These are phyloP conservation scores for Aureobasidium musti DNA, from an alignment of 2,329 filamentous ascomycete species.

Conservation along the genomic window DNA sequence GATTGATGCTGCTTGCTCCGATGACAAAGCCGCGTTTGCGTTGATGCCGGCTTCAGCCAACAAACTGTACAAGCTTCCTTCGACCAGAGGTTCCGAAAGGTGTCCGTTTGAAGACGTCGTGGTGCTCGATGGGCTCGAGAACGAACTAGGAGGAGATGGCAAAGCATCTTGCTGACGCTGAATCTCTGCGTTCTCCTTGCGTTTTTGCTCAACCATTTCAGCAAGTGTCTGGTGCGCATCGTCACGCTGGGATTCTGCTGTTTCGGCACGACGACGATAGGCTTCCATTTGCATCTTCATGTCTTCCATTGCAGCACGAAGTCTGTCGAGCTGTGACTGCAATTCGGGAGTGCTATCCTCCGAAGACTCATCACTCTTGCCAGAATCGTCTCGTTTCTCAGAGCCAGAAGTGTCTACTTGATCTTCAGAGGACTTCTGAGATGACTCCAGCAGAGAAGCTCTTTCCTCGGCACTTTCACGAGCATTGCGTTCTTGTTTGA, in stretches of 20 bases:
- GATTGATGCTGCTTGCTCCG: slow-evolving; percentile 26
- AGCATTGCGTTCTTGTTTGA: slow-evolving; percentile 77
- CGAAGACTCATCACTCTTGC: not conserved
- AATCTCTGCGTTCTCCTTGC: slow-evolving; percentile 41
- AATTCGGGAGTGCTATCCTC: slow-evolving; percentile 46
- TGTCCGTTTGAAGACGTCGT: slow-evolving; percentile 4
- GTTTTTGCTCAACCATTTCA: slow-evolving; percentile 84
- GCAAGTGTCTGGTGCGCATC: slow-evolving; percentile 72
- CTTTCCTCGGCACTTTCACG: slow-evolving; percentile 82
- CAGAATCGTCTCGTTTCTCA: slow-evolving; percentile 41
- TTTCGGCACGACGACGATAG: slow-evolving; percentile 75
- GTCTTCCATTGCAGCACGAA: slow-evolving; percentile 77
- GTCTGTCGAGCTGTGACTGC: slow-evolving; percentile 71
- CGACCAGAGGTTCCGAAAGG: not conserved
- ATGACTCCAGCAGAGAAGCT: slow-evolving; percentile 66
- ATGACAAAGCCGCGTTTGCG: slow-evolving; percentile 6
- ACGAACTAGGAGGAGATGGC: not conserved
- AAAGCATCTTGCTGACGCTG: slow-evolving; percentile 14
- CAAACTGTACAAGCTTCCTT: slow-evolving; percentile 17
- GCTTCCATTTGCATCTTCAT: slow-evolving; percentile 77
- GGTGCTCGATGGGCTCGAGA: not conserved
- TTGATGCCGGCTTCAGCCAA: slow-evolving; percentile 24
- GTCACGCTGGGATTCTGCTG: slow-evolving; percentile 74
- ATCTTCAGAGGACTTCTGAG: slow-evolving; percentile 23
- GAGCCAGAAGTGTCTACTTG: slow-evolving; percentile 32